Conservation (phyloP, 192 early-diverging fungal species). For the Podila verticillata region DNA sequence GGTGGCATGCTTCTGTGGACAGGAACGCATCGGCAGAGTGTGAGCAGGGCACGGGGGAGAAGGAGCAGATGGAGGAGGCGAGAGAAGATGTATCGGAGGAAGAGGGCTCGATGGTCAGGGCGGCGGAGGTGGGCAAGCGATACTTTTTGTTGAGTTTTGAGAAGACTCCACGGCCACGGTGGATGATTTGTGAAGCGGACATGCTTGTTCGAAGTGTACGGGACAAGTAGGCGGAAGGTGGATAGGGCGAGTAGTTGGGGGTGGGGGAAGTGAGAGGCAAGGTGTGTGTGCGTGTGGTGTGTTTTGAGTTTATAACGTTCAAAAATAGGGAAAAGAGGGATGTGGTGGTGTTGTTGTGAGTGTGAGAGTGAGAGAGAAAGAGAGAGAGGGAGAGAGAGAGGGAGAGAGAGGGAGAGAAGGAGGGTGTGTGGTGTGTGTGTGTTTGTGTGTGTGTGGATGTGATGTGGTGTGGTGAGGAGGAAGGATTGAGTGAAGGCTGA, state of each 20-base stretch:
- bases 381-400: too few species aligned
- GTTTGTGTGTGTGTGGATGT: slow-evolving; percentile 1
- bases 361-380: too few species aligned
- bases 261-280: background rate
- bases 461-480: background rate
- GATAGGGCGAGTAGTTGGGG: too few species aligned
- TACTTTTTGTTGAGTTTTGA: slow-evolving; percentile 54
- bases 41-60: slow-evolving; percentile 20
- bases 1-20: slow-evolving; percentile 11
- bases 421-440: background rate
- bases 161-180: slow-evolving; percentile 49
- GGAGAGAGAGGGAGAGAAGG: too few species aligned
- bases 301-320: too few species aligned
- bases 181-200: slow-evolving; percentile 49
- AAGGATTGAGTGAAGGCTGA: background rate
- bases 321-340: too few species aligned
- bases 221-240: background rate
- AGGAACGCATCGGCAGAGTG: slow-evolving; percentile 10
- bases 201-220: slow-evolving; percentile 5
- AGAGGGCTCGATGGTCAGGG: background rate
- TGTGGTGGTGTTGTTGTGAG: background rate
- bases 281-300: background rate
- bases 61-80: slow-evolving; percentile 35
- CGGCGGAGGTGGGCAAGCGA: slow-evolving; percentile 24
- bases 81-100: background rate